Evolutionary conservation across 2,329 filamentous ascomycete species (phyloP), one percentile per base, ranked within the genome.

Genomic region (Ilyonectria robusta): DNA sequence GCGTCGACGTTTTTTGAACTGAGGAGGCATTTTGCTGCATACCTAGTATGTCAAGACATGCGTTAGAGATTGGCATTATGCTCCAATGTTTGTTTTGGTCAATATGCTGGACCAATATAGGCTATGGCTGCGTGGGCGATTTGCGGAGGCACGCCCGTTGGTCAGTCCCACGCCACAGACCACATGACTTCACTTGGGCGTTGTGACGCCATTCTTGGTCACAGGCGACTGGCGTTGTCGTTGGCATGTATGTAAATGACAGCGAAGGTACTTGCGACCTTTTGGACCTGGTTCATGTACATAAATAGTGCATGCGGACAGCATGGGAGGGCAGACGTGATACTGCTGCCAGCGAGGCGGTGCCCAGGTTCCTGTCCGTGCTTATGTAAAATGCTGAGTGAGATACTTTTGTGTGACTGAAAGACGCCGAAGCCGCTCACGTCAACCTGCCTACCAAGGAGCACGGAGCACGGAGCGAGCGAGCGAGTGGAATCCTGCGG

Each of bases 151-250:
- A 40, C 29, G 44, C 21, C 23, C 31, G 58, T 46, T 61, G 66
- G 57, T 42, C 55, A 63, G 65, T 60, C 50, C 65, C 53, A 70
- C 62, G 56, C 50, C 51, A 56, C 37, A 40, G 65, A 54, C 67
- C 73, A 70, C 74, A 74, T 76, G 74, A 76, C 74, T 72, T 76
- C 61, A 73, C 64, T 69, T 67, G 71, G 70, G 60, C 67, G 70
- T 68, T 66, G 67, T 76, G 74, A 76, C 74, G 72, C 74, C 74
- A 76, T 76, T 26, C 40, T 40, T 26, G 70, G 72, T 75, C 70
- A 75, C 70, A 75, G 54, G 73, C 48, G 65, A 65, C 70, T 62
- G 53, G 67, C 48, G 61, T 62, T 64, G 54, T 65, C 55, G 56
- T 56, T 65, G 65, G 65, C 56, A 58, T 26, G 26, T 26, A 26